A percentile compares a stretch with the other conserved stretches of the same genome.
Evolutionary conservation across 768 basidiomycete genomes (phyloP).

Genomic region (Russula lepida): DNA sequence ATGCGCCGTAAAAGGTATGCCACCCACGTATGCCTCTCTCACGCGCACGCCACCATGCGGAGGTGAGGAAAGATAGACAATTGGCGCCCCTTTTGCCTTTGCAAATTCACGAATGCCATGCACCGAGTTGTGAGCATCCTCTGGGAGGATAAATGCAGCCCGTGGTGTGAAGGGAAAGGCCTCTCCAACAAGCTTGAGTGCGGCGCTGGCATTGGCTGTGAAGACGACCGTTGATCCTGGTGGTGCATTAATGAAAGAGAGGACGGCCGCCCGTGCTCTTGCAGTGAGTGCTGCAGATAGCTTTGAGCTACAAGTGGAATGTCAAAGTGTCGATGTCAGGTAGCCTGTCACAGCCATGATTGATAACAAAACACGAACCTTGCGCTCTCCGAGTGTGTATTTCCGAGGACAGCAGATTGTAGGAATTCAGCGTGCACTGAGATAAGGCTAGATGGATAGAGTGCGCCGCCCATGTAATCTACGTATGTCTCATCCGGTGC

Average conservation of each 20-base stretch:
- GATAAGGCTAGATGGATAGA: conserved; percentile 74
- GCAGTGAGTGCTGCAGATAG: conserved; percentile 56
- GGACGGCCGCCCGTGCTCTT: conserved; percentile 63
- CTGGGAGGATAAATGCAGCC: conserved; percentile 58
- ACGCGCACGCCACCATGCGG: conserved; percentile 56
- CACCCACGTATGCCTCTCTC: conserved; percentile 48
- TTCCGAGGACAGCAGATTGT: conserved; percentile 58
- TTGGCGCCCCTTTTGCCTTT: conserved; percentile 41
- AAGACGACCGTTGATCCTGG: conserved; percentile 75
- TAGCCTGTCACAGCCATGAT: not conserved
- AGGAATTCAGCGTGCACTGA: conserved; percentile 64
- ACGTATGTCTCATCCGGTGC: conserved; percentile 65
- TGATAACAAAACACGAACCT: conserved; percentile 37
- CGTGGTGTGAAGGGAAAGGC: conserved; percentile 58
- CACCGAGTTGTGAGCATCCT: conserved; percentile 79
- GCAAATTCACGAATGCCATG: conserved; percentile 77
- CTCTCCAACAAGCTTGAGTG: conserved; percentile 77
- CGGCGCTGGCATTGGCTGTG: conserved; percentile 71
- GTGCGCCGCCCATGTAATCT: conserved; percentile 79
- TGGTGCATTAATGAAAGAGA: conserved; percentile 70
- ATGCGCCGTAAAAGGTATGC: not conserved
- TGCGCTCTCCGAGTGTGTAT: conserved; percentile 78
- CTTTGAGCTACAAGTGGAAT: conserved; percentile 44
- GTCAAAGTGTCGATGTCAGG: not conserved
- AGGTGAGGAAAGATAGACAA: conserved; percentile 59